phyloP scores from a whole-genome alignment of 352 stramenopile species.

The Phytopythium boreale region DNA sequence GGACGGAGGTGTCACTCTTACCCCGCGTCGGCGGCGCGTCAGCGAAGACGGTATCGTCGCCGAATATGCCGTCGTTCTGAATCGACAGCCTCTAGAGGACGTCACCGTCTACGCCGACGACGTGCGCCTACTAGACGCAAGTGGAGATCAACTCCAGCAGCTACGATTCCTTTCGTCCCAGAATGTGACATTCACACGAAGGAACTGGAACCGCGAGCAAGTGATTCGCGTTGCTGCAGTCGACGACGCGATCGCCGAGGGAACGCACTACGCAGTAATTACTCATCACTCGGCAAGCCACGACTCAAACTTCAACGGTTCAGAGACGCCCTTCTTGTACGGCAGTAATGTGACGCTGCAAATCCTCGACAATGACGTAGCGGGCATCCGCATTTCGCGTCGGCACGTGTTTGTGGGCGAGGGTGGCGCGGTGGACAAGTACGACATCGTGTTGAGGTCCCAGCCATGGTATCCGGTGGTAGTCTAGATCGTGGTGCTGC shows the following conservation, averaged over 20 bases:
- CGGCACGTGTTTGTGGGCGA: conserved; percentile 59
- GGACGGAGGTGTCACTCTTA: conserved; percentile 62
- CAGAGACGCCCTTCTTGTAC: conserved; percentile 55
- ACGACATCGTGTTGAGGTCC: conserved; percentile 52
- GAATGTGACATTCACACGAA: conserved; percentile 37
- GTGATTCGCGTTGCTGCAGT: conserved; percentile 48
- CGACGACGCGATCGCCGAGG: conserved; percentile 56
- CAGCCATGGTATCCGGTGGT: conserved; percentile 55
- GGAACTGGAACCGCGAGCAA: conserved; percentile 74
- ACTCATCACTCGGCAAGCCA: conserved; percentile 37
- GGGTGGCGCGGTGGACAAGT: conserved; percentile 50
- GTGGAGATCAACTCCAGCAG: conserved; percentile 31
- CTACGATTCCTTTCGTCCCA: conserved; percentile 30
- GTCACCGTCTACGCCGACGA: conserved; percentile 44
- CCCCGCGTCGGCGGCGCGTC: conserved; percentile 41
- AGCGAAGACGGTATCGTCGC: conserved; percentile 43
- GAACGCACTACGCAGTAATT: conserved; percentile 57
- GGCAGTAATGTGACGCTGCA: conserved; percentile 57
- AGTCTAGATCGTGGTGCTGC: conserved; percentile 39
- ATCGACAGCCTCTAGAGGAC: conserved; percentile 48
- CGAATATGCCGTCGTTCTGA: conserved; percentile 68
- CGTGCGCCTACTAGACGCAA: conserved; percentile 31
- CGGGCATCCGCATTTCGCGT: conserved; percentile 47
- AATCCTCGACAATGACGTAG: conserved; percentile 67
- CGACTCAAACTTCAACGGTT: conserved; percentile 56